Conservation (phyloP, 1,284 basidiomycete species). For the Fomitopsis pinicola region DNA sequence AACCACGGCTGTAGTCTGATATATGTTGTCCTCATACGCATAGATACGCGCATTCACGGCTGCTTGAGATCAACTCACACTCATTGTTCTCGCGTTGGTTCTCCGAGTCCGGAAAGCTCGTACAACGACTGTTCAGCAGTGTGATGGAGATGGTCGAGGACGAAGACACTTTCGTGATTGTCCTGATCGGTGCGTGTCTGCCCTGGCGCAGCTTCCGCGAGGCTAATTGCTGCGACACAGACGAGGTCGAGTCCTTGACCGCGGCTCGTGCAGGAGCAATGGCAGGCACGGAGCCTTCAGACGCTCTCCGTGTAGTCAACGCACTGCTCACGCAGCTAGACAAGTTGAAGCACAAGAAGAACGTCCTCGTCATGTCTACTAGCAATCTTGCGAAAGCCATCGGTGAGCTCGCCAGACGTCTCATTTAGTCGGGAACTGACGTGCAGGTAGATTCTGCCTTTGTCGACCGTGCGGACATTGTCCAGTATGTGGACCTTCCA, state of each 20-base stretch:
- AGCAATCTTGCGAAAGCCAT: slow-evolving; percentile 95
- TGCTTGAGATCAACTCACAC: slow-evolving; percentile 98
- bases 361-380: slow-evolving; percentile 95
- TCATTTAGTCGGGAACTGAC: not conserved
- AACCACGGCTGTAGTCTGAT: not conserved
- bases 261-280: slow-evolving; percentile 92
- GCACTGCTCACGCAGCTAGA: slow-evolving; percentile 96
- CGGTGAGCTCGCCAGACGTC: slow-evolving; percentile 45
- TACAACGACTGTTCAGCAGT: slow-evolving; percentile 87
- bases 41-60: slow-evolving; percentile 81
- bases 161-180: slow-evolving; percentile 86
- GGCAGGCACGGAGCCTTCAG: slow-evolving; percentile 91
- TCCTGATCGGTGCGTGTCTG: slow-evolving; percentile 75
- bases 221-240: slow-evolving; percentile 34
- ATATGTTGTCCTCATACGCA: slow-evolving; percentile 54
- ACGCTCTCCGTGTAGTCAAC: slow-evolving; percentile 95
- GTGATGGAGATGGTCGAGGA: slow-evolving; percentile 90
- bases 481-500: slow-evolving; percentile 92
- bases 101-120: slow-evolving; percentile 97
- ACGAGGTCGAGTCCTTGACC: slow-evolving; percentile 96
- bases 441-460: slow-evolving; percentile 78
- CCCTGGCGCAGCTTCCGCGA: not conserved
- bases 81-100: slow-evolving; percentile 97
- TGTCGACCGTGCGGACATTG: slow-evolving; percentile 94
- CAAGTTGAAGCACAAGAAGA: slow-evolving; percentile 89